A percentile compares a stretch with the other conserved stretches of the same genome.
Conservation (phyloP, 768 basidiomycete species). For the Termitomyces heimii region DNA sequence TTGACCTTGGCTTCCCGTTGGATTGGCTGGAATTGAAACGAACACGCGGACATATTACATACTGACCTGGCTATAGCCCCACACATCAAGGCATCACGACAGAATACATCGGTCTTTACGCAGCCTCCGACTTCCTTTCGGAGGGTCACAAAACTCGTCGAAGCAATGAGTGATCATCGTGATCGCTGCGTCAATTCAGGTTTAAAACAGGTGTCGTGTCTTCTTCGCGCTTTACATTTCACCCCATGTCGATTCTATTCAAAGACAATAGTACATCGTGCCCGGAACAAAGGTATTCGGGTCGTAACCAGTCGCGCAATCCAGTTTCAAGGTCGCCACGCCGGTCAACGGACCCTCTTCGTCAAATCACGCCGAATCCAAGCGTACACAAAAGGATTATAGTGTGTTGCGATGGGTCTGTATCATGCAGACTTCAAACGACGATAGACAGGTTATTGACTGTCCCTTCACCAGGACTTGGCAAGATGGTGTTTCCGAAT, state of each 20-base stretch:
- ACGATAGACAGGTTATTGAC: background rate
- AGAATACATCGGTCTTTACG: background rate
- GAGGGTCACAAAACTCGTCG: background rate
- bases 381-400: slow-evolving; percentile 52
- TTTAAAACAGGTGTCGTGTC: background rate
- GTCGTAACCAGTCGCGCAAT: background rate
- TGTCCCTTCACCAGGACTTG: slow-evolving; percentile 44
- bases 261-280: background rate
- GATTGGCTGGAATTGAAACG: background rate
- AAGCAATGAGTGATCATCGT: background rate
- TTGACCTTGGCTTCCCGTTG: background rate
- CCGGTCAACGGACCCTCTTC: slow-evolving; percentile 27
- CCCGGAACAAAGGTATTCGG: background rate
- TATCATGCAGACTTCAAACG: background rate
- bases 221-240: background rate
- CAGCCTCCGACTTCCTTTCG: background rate
- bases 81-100: too few species aligned
- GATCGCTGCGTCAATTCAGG: slow-evolving; percentile 1
- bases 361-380: slow-evolving; percentile 10
- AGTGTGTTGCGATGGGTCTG: slow-evolving; percentile 73
- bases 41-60: background rate
- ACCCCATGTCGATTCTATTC: slow-evolving; percentile 6
- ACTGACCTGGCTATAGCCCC: too few species aligned
- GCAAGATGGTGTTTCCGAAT: slow-evolving; percentile 54
- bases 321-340: slow-evolving; percentile 18